Conservation (phyloP, 306 rosid species). For the Luffa aegyptiaca region DNA sequence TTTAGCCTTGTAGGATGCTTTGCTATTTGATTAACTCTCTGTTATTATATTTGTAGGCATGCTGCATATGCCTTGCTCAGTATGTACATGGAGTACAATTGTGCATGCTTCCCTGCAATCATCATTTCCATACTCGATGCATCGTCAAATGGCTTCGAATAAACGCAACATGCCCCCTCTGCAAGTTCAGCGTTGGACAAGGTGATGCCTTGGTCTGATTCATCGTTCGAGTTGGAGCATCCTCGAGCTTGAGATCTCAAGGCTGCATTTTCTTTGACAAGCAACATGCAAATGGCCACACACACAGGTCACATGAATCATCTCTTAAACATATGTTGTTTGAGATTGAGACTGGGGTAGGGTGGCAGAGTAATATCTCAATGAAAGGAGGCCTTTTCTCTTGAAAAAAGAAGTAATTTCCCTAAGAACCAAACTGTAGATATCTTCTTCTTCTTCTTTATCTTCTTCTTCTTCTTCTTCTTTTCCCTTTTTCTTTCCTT, state of each 20-base stretch:
- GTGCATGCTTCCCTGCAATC: constrained; percentile 62
- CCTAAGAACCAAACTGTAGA: background rate
- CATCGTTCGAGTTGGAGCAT: background rate
- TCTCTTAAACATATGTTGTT: background rate
- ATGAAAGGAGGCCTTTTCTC: background rate
- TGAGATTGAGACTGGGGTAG: background rate
- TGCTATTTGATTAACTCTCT: background rate
- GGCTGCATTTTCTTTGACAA: background rate
- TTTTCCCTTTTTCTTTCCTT: background rate
- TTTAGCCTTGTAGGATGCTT: background rate
- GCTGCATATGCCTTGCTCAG: constrained; percentile 68
- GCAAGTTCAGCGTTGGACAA: constrained; percentile 53
- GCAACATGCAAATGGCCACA: background rate
- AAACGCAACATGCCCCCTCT: constrained; percentile 81
- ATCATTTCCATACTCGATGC: constrained; percentile 80
- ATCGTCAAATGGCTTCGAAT: constrained; percentile 73
- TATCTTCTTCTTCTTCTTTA: background rate
- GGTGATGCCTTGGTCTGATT: constrained; percentile 60
- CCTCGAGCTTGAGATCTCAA: background rate
- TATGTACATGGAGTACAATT: constrained; percentile 62
- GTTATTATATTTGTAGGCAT: constrained; percentile 33
- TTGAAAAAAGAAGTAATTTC: background rate
- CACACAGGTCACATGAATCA: background rate
- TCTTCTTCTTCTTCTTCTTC: background rate
- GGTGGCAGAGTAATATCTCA: background rate